Evolutionary conservation across 768 basidiomycete species (phyloP).

Genomic region (Hygrocybe coccinea): DNA sequence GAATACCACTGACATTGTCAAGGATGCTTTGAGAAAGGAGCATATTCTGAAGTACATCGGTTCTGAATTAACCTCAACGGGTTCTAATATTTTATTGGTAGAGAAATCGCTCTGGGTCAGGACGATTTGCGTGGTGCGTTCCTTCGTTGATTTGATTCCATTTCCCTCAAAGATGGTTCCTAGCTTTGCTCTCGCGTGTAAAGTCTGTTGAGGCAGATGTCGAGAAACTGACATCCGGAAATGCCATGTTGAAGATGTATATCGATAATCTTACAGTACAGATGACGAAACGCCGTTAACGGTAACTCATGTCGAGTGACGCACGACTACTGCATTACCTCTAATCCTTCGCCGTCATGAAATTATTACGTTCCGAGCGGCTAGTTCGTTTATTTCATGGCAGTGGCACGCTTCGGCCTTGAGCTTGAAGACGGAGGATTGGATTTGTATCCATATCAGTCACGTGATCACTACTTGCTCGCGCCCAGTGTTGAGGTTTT

Average conservation of each 20-base stretch:
- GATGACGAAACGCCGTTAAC: conserved; percentile 72
- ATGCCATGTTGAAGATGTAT: conserved; percentile 82
- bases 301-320: no score
- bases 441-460: no score
- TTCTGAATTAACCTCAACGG: neutral
- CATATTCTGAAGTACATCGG: conserved; percentile 63
- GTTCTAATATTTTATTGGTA: conserved; percentile 21
- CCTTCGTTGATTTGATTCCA: neutral
- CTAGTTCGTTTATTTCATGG: no score
- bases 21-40: conserved; percentile 75
- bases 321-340: no score
- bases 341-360: no score
- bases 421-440: no score
- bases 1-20: conserved; percentile 57
- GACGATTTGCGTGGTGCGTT: conserved; percentile 69
- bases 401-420: no score
- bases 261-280: conserved; percentile 86
- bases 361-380: no score
- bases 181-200: conserved; percentile 65
- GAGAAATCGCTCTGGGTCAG: conserved; percentile 72
- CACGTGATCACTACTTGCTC: no score
- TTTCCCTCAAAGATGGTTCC: neutral
- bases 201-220: conserved; percentile 70
- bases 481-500: no score
- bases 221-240: conserved; percentile 75